Conservation (phyloP, 2,329 filamentous ascomycete species). For the Trichophyton mentagrophytes region DNA sequence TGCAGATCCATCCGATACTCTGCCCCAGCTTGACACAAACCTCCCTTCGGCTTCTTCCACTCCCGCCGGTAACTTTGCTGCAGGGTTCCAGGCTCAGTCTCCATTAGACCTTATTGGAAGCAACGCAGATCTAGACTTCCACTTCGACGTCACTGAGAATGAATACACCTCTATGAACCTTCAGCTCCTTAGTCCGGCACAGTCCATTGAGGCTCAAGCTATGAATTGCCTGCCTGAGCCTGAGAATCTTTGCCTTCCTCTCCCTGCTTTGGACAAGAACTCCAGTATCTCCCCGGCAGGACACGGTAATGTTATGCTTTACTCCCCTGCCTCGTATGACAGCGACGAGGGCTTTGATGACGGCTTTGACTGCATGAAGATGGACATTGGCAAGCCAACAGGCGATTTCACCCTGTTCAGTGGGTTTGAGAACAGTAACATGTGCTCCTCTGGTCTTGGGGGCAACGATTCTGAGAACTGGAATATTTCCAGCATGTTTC, state of each 20-base stretch:
- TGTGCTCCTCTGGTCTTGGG: background rate
- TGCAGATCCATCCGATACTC: slow-evolving; percentile 19
- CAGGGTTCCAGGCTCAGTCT: background rate
- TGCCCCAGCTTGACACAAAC: slow-evolving; percentile 17
- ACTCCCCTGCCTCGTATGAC: slow-evolving; percentile 17
- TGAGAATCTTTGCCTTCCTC: slow-evolving; percentile 9
- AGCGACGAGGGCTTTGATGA: slow-evolving; percentile 18
- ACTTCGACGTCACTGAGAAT: slow-evolving; percentile 14
- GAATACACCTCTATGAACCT: slow-evolving; percentile 19
- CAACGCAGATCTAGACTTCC: slow-evolving; percentile 12
- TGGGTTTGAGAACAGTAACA: background rate
- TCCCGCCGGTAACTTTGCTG: background rate
- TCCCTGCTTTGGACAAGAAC: slow-evolving; percentile 12
- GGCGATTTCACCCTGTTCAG: slow-evolving; percentile 19
- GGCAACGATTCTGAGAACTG: background rate
- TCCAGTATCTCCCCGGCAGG: slow-evolving; percentile 18
- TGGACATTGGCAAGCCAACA: slow-evolving; percentile 11
- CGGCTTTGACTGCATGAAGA: slow-evolving; percentile 10
- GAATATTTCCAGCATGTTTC: background rate
- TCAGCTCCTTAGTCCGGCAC: slow-evolving; percentile 16
- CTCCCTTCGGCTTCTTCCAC: slow-evolving; percentile 15
- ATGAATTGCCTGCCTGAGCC: background rate
- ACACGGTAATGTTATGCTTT: slow-evolving; percentile 21
- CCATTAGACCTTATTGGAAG: slow-evolving; percentile 1
- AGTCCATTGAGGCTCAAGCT: background rate